Conservation (phyloP, 2,329 filamentous ascomycete genomes). For the Periconia sp. region DNA sequence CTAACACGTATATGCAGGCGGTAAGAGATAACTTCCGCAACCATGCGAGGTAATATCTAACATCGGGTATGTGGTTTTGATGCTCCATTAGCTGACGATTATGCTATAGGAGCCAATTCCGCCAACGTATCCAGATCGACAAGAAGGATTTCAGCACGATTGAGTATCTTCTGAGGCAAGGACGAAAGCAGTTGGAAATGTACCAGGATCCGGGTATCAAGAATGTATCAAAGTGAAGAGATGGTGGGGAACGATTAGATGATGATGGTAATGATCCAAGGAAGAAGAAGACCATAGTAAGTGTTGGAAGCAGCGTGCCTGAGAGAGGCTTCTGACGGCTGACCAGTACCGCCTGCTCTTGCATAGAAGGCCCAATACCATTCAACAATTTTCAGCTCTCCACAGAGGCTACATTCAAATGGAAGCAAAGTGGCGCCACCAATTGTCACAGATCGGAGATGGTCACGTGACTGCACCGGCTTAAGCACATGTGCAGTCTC, state of each 20-base stretch:
- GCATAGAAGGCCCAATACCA: too few relatives aligned
- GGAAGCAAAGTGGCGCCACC: too few relatives aligned
- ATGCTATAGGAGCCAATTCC: constrained; percentile 69
- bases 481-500: not conserved
- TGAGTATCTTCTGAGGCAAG: constrained; percentile 82
- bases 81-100: constrained; percentile 5
- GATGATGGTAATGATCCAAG: not conserved
- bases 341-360: too few relatives aligned
- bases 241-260: too few relatives aligned
- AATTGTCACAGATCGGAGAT: too few relatives aligned
- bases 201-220: constrained; percentile 81
- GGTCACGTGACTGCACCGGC: not conserved
- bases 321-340: too few relatives aligned
- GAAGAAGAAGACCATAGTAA: not conserved
- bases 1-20: constrained; percentile 44
- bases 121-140: constrained; percentile 66
- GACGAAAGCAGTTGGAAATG: constrained; percentile 76
- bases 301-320: not conserved
- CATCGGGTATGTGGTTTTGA: not conserved
- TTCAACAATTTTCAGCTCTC: too few relatives aligned
- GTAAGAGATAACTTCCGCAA: constrained; percentile 63
- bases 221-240: constrained; percentile 57
- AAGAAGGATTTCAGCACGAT: constrained; percentile 86
- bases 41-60: constrained; percentile 59
- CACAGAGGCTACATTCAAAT: too few relatives aligned